Evolutionary conservation across 768 basidiomycete genomes (phyloP), one percentile per base, ranked within the genome.

Genomic region (Leccinum longicurvipes): DNA sequence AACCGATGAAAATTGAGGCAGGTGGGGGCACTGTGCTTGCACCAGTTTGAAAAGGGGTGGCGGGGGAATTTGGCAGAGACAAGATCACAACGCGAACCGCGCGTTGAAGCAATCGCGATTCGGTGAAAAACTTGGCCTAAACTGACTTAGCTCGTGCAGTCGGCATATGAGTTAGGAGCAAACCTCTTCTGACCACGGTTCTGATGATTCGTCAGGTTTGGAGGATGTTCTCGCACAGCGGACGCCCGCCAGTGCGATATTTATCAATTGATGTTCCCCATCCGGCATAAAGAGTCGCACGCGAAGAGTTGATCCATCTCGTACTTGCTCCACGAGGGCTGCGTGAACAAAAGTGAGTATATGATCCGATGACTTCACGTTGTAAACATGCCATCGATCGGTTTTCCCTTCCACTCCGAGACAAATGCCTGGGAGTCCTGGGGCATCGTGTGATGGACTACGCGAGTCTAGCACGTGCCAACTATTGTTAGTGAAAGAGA

Each of bases 241-340:
- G 49, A 93, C 84, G 44, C 93, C 93, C 27, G 93, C 91, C 56
- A 92, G 79, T 8, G 87, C 80, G 60, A 98, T 81, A 67, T 93
- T 97, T 69, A 88, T 79, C 54, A 95, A 79, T 74, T 97, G 97
- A 67, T 99, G 97, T 55, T 90, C 85, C 11, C 86, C 89, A 44
- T 91, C 85, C 17, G 93, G 89, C 77, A 98, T 83, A 53, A 97
- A 76, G 47, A 98, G 81, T 49, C 97, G 86, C 47, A 89, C 84
- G 21, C 96, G 88, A 28, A 98, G 74, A 27, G 92, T 95, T 21
- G 91, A 88, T 48, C 94, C 96, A 67, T 98, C 95, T 49, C 90
- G 83, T 51, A 98, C 93, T 67, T 90, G 87, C 73, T 99, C 96
- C 56, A 98, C 91, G 57, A 98, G 82, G 47, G 89, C 94, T 95